Evolutionary conservation across 108 stramenopile species (phyloP).

Genomic region (Nitzschia palea): DNA sequence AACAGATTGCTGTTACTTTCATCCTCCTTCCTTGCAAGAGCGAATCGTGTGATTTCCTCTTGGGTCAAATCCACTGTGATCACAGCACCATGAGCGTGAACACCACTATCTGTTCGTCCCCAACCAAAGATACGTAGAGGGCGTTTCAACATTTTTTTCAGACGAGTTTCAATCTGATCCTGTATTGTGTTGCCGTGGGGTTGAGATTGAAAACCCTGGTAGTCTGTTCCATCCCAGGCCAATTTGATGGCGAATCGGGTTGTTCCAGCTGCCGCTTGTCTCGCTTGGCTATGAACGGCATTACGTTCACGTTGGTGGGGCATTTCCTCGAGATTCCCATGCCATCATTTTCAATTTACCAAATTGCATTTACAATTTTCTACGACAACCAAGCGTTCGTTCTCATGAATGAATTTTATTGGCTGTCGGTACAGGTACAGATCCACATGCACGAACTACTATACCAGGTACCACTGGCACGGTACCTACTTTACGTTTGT

Average conservation of each 20-base stretch:
- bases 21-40: background rate
- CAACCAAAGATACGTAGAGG: conserved; percentile 15
- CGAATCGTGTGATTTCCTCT: conserved; percentile 3
- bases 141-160: background rate
- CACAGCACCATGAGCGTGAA: conserved; percentile 10
- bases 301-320: conserved; percentile 9
- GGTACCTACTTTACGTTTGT: too few species aligned
- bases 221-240: conserved; percentile 11
- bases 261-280: background rate
- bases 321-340: too few species aligned
- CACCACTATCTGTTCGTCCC: conserved; percentile 17
- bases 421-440: too few species aligned
- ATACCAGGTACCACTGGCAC: too few species aligned
- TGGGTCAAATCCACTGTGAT: conserved; percentile 9
- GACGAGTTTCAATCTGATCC: conserved; percentile 12
- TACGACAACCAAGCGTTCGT: too few species aligned
- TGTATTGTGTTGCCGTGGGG: conserved; percentile 10
- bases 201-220: conserved; percentile 16
- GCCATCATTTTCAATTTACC: too few species aligned
- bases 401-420: too few species aligned
- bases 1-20: background rate
- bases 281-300: background rate
- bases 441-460: too few species aligned
- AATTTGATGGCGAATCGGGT: conserved; percentile 11
- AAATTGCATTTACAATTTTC: too few species aligned